Conservation (phyloP, 1,284 basidiomycete species). For the Trichosporon sp. region DNA sequence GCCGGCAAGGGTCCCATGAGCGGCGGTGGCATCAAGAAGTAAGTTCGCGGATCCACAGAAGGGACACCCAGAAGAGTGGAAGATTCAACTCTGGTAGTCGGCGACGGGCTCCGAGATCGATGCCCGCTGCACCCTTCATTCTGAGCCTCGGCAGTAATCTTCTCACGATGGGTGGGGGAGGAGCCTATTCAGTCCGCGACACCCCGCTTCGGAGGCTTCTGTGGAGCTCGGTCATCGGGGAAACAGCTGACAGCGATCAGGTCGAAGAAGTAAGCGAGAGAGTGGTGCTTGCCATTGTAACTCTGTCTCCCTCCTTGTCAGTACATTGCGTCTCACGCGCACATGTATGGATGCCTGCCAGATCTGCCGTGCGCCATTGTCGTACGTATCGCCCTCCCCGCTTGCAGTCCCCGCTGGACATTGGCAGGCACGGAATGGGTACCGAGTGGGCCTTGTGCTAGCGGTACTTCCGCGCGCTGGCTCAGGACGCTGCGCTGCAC, state of each 20-base stretch:
- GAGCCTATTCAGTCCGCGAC: not conserved
- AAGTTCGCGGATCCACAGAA: slow-evolving; percentile 13
- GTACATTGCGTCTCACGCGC: not conserved
- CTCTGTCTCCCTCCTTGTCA: not conserved
- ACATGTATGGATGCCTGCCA: not conserved
- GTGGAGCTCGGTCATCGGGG: not conserved
- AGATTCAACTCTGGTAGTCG: not conserved
- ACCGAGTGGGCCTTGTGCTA: not conserved
- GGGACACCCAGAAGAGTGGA: not conserved
- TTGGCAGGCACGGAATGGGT: not conserved
- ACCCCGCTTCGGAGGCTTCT: not conserved
- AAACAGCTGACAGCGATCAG: not conserved
- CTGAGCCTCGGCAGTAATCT: not conserved
- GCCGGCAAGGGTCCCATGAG: slow-evolving; percentile 35
- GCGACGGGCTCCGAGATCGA: not conserved
- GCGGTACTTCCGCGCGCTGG: not conserved
- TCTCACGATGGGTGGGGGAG: not conserved
- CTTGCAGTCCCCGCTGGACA: not conserved
- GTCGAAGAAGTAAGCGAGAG: not conserved
- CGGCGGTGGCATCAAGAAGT: slow-evolving; percentile 45
- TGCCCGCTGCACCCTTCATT: not conserved
- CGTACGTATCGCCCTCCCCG: not conserved
- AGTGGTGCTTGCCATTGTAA: not conserved
- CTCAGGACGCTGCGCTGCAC: not conserved
- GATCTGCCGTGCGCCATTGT: not conserved